Evolutionary conservation across 2,329 filamentous ascomycete species (phyloP).

Genomic region (Cordyceps javanica): DNA sequence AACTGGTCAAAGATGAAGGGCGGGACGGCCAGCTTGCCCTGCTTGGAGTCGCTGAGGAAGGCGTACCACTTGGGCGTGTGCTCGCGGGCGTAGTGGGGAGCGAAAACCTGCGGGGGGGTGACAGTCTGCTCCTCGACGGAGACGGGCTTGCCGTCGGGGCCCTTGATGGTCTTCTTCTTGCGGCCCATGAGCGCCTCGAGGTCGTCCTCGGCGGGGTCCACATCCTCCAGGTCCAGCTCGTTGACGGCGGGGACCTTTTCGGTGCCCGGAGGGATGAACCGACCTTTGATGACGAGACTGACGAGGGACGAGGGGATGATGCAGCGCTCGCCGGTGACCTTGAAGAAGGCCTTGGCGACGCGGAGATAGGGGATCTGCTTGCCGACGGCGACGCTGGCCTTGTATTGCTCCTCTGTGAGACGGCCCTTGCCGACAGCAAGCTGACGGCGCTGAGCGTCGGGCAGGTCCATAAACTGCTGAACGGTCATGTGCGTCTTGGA

Average conservation of each 20-base stretch:
- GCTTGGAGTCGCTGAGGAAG: conserved; percentile 89
- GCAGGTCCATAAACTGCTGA: conserved; percentile 82
- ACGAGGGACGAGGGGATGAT: conserved; percentile 91
- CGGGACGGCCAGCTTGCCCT: conserved; percentile 92
- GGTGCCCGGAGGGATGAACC: conserved; percentile 83
- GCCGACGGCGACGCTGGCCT: conserved; percentile 67
- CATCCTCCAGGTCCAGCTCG: conserved; percentile 76
- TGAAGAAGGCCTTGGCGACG: conserved; percentile 94
- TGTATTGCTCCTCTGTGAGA: conserved; percentile 70
- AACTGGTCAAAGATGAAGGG: conserved; percentile 94
- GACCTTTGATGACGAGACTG: conserved; percentile 89
- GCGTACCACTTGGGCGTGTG: conserved; percentile 89
- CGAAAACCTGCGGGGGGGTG: conserved; percentile 78
- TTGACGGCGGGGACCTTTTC: conserved; percentile 68
- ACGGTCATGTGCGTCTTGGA: conserved; percentile 70
- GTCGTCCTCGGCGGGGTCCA: conserved; percentile 90
- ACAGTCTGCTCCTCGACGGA: conserved; percentile 57
- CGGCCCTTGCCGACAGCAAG: conserved; percentile 65
- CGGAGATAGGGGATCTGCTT: conserved; percentile 77
- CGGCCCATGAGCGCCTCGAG: conserved; percentile 77
- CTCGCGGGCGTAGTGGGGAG: conserved; percentile 84
- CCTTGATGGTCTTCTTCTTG: conserved; percentile 62
- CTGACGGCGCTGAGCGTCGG: conserved; percentile 66
- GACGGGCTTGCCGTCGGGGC: conserved; percentile 50
- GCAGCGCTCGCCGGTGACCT: conserved; percentile 89